phyloP scores from a whole-genome alignment of 2,329 filamentous ascomycete genomes.

The Pleurostoma richardsiae region DNA sequence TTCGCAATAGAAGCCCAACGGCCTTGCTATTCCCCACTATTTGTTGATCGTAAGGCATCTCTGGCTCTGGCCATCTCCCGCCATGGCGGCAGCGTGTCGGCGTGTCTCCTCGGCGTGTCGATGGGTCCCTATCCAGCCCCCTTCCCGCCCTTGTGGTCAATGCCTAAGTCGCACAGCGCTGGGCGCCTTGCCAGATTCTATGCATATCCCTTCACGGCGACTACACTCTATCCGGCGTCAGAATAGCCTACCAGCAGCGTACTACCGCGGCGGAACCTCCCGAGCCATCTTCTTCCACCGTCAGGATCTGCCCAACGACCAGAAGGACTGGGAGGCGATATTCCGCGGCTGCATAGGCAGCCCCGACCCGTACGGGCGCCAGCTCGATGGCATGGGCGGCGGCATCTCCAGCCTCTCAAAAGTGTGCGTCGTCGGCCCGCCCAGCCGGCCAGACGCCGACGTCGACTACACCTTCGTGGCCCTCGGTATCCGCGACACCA shows the following conservation, averaged over 20 bases:
- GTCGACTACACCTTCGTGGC: conserved; percentile 70
- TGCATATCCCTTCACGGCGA: too few relatives aligned
- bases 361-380: conserved; percentile 61
- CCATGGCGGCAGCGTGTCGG: too few relatives aligned
- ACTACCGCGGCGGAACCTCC: conserved; percentile 67
- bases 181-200: too few relatives aligned
- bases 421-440: conserved; percentile 58
- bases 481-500: conserved; percentile 55
- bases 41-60: too few relatives aligned
- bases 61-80: too few relatives aligned
- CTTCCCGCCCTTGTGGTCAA: too few relatives aligned
- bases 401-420: conserved; percentile 67
- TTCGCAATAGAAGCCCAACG: too few relatives aligned
- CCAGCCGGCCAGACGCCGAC: conserved; percentile 43
- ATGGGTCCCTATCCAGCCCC: too few relatives aligned
- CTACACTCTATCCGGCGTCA: not conserved
- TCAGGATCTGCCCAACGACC: conserved; percentile 42
- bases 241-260: conserved; percentile 40
- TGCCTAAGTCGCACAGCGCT: too few relatives aligned
- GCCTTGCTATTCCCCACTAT: too few relatives aligned
- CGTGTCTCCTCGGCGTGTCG: too few relatives aligned
- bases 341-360: conserved; percentile 58
- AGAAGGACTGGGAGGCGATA: conserved; percentile 42
- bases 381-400: conserved; percentile 68
- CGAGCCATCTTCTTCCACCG: conserved; percentile 57